Evolutionary conservation across 2,329 filamentous ascomycete genomes (phyloP).

Genomic region (Echinosphaeria canescens): DNA sequence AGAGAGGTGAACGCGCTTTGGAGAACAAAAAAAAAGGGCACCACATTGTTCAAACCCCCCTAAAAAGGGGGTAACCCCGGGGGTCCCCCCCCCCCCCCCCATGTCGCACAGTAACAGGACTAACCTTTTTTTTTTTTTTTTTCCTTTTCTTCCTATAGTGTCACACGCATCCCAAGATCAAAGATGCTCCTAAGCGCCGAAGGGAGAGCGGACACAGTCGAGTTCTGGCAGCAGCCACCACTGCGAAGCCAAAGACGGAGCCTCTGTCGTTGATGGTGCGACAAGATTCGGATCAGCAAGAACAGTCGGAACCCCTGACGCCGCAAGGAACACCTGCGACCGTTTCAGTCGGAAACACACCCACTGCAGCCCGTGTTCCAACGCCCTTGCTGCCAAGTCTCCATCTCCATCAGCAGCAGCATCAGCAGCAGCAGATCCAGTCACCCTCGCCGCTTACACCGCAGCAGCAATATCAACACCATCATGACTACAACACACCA

Average conservation of each 20-base stretch:
- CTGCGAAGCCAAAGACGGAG: slow-evolving; percentile 24
- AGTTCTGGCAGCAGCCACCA: slow-evolving; percentile 16
- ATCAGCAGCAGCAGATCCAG: slow-evolving; percentile 7
- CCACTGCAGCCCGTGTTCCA: slow-evolving; percentile 11
- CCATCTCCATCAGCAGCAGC: slow-evolving; percentile 9
- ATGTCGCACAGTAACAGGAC: not conserved
- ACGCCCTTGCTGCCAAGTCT: slow-evolving; percentile 6
- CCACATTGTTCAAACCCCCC: slow-evolving; percentile 75
- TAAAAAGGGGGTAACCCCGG: too few species aligned
- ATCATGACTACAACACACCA: too few species aligned
- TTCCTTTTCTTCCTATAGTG: slow-evolving; percentile 20
- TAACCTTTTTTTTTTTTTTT: not conserved
- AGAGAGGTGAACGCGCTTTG: too few species aligned
- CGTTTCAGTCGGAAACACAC: slow-evolving; percentile 14
- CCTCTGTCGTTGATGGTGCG: too few species aligned
- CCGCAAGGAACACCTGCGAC: slow-evolving; percentile 19
- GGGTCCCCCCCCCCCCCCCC: slow-evolving; percentile 14
- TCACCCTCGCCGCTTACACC: slow-evolving; percentile 9
- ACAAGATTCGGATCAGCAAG: too few species aligned
- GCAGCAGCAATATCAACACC: slow-evolving; percentile 10
- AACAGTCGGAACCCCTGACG: slow-evolving; percentile 14
- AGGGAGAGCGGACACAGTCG: slow-evolving; percentile 36
- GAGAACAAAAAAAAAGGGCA: slow-evolving; percentile 94
- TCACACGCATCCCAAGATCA: slow-evolving; percentile 50
- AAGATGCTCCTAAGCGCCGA: slow-evolving; percentile 46